phyloP scores from a whole-genome alignment of 179 eudicot genomes.

The Carnegiea gigantea region DNA sequence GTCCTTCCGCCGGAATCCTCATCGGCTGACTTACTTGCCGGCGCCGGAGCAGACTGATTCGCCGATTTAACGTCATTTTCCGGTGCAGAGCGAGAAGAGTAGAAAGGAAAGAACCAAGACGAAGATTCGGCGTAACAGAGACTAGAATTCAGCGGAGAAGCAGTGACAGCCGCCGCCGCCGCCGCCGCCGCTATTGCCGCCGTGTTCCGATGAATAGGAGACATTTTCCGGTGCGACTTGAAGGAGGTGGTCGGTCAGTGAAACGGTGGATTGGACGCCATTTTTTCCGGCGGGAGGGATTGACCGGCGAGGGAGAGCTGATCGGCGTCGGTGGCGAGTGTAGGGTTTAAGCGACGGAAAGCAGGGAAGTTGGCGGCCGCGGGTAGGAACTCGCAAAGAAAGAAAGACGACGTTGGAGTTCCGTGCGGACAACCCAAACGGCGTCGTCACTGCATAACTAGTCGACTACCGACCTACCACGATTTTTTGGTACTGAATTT shows the following conservation, averaged over 20 bases:
- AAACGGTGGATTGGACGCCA: neutral
- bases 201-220: slow-evolving; percentile 37
- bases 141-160: slow-evolving; percentile 34
- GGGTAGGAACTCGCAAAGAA: neutral
- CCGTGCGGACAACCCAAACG: neutral
- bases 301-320: neutral
- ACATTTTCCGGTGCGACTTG: slow-evolving; percentile 26
- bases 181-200: slow-evolving; percentile 39
- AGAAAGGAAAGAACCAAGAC: slow-evolving; percentile 57
- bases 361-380: neutral
- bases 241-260: neutral
- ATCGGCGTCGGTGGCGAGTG: neutral
- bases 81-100: slow-evolving; percentile 38
- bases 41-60: slow-evolving; percentile 23
- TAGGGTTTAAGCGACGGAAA: slow-evolving; percentile 21
- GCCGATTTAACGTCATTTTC: slow-evolving; percentile 31
- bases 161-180: slow-evolving; percentile 45
- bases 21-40: slow-evolving; percentile 26
- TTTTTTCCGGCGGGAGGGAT: neutral
- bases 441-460: neutral
- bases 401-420: no score
- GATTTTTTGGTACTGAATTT: no score
- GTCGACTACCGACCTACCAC: neutral
- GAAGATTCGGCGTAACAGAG: slow-evolving; percentile 53
- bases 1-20: slow-evolving; percentile 28